Evolutionary conservation across 163 green algal species (phyloP).

Genomic region (Chlamydomonas reinhardtii): DNA sequence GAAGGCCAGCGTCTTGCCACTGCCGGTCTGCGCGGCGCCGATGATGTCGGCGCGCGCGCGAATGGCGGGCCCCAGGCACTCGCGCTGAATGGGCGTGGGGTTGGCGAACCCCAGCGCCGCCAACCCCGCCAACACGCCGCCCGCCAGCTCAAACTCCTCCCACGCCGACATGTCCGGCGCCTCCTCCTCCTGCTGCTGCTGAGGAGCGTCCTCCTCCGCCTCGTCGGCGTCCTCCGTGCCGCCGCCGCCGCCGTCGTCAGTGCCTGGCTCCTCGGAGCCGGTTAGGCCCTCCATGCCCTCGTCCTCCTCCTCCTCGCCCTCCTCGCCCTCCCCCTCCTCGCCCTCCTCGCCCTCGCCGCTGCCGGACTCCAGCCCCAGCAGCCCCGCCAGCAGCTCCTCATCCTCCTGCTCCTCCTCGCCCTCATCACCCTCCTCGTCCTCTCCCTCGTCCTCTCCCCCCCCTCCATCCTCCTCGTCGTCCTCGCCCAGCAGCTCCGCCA

Average conservation of each 20-base stretch:
- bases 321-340: no score
- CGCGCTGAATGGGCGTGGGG: conserved; percentile 92
- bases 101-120: conserved; percentile 42
- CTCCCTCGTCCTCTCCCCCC: neutral
- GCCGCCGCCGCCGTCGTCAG: no score
- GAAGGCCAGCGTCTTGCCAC: conserved; percentile 98
- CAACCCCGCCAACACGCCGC: conserved; percentile 62
- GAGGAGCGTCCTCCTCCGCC: neutral
- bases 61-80: conserved; percentile 89
- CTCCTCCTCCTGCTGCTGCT: neutral
- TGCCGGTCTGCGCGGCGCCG: conserved; percentile 95
- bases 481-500: neutral
- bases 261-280: no score
- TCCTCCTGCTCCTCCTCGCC: no score
- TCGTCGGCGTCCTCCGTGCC: neutral
- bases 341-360: no score
- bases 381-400: conserved; percentile 7
- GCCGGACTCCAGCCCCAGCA: no score
- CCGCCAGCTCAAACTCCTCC: conserved; percentile 71
- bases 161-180: conserved; percentile 69
- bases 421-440: no score
- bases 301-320: no score
- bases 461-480: neutral
- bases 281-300: no score
- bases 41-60: conserved; percentile 88